Conservation (phyloP, 805 yeast genomes). For the Barnettozyma salicaria region DNA sequence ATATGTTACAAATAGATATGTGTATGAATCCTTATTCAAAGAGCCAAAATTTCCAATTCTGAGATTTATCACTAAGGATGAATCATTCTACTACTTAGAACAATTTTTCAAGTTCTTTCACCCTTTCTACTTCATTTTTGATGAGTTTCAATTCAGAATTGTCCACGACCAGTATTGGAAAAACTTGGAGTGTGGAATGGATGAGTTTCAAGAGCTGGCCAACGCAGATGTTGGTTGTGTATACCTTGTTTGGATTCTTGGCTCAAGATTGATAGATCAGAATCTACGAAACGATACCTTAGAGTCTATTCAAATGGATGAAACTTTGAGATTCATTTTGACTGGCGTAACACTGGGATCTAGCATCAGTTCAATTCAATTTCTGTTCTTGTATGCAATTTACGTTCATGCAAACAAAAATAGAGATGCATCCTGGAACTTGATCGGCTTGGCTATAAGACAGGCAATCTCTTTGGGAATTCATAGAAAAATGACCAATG, state of each 20-base stretch:
- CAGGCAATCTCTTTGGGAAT: conserved; percentile 45
- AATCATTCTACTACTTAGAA: conserved; percentile 33
- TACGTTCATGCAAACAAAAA: conserved; percentile 40
- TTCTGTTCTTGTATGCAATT: conserved; percentile 36
- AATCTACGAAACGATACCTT: conserved; percentile 3
- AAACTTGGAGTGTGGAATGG: conserved; percentile 5
- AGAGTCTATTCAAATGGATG: conserved; percentile 31
- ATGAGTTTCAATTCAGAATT: conserved; percentile 28
- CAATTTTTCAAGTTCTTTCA: conserved; percentile 39
- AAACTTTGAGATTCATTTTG: conserved; percentile 36
- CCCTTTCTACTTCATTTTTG: conserved; percentile 39
- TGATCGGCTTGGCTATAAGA: conserved; percentile 41
- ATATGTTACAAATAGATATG: conserved; percentile 6
- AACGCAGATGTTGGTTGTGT: conserved; percentile 35
- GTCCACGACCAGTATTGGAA: conserved; percentile 36
- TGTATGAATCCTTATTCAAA: conserved; percentile 12
- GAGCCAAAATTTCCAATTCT: conserved; percentile 34
- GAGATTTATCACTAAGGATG: conserved; percentile 28
- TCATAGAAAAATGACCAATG: conserved; percentile 34
- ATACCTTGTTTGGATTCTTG: conserved; percentile 37
- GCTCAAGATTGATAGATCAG: conserved; percentile 24
- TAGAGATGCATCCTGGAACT: conserved; percentile 43
- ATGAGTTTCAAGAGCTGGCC: conserved; percentile 10
- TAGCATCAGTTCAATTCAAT: conserved; percentile 38
- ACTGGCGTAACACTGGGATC: conserved; percentile 41